Conservation (phyloP, 2,329 filamentous ascomycete species). For the Talaromyces sp. region DNA sequence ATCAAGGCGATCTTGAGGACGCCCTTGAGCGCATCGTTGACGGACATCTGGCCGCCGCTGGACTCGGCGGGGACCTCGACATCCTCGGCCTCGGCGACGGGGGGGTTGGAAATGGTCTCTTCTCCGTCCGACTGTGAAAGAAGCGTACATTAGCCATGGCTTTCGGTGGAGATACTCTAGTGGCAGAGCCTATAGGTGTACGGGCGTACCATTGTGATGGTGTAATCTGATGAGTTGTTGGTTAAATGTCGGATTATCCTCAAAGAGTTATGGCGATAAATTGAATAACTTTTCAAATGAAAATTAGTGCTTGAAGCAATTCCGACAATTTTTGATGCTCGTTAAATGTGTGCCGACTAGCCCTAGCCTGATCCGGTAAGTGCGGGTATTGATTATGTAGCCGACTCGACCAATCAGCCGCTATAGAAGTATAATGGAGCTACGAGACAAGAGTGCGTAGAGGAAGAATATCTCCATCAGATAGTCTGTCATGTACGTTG, state of each 20-base stretch:
- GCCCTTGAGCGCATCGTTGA: conserved; percentile 97
- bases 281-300: conserved; percentile 1
- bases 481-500: conserved; percentile 12
- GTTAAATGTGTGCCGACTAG: conserved; percentile 17
- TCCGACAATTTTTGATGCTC: conserved; percentile 12
- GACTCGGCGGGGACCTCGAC: conserved; percentile 95
- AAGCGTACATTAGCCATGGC: not conserved
- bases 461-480: not conserved
- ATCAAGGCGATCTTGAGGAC: conserved; percentile 98
- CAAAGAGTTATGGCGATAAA: conserved; percentile 42
- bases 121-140: conserved; percentile 92
- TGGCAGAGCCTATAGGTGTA: not conserved
- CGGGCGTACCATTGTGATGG: conserved; percentile 44
- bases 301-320: conserved; percentile 1
- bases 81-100: conserved; percentile 72
- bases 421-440: not conserved
- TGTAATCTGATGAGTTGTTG: conserved; percentile 27
- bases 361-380: conserved; percentile 15
- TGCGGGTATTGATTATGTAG: not conserved
- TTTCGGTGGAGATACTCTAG: not conserved
- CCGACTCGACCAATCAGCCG: not conserved
- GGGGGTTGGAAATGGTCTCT: conserved; percentile 76
- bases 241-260: conserved; percentile 50
- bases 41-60: conserved; percentile 79
- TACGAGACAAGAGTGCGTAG: not conserved